Conservation (phyloP, 208 protist genomes). For the Trypanosoma cruzi region DNA sequence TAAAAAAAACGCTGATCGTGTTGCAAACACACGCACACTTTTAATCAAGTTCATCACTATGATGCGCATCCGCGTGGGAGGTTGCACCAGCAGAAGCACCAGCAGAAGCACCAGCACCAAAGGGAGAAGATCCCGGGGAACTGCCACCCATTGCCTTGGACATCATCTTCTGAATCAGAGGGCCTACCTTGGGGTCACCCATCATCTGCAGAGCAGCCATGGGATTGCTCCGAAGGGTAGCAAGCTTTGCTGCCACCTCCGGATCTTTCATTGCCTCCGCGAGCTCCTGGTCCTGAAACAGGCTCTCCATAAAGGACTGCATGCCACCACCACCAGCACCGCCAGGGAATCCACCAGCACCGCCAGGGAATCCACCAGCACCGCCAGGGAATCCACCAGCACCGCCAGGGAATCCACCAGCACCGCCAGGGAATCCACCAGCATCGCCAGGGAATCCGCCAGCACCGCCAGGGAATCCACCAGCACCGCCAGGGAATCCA, state of each 20-base stretch:
- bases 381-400: too few relatives aligned
- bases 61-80: background rate
- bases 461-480: too few relatives aligned
- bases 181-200: constrained; percentile 76
- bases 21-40: background rate
- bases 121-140: constrained; percentile 20
- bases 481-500: too few relatives aligned
- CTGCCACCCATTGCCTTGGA: constrained; percentile 63
- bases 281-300: constrained; percentile 65
- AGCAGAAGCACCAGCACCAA: constrained; percentile 21
- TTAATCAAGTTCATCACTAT: constrained; percentile 13
- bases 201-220: constrained; percentile 66
- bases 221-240: constrained; percentile 66
- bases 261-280: constrained; percentile 73
- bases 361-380: too few relatives aligned
- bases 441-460: too few relatives aligned
- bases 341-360: too few relatives aligned
- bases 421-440: too few relatives aligned
- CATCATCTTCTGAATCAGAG: constrained; percentile 80
- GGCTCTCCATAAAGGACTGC: constrained; percentile 34
- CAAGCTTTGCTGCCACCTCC: constrained; percentile 63
- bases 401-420: too few relatives aligned
- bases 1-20: background rate
- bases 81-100: constrained; percentile 24
- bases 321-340: too few relatives aligned